A percentile compares a stretch with the other conserved stretches of the same genome.
phyloP scores from a whole-genome alignment of 2,329 filamentous ascomycete genomes.

The Ceratocystis papillata region DNA sequence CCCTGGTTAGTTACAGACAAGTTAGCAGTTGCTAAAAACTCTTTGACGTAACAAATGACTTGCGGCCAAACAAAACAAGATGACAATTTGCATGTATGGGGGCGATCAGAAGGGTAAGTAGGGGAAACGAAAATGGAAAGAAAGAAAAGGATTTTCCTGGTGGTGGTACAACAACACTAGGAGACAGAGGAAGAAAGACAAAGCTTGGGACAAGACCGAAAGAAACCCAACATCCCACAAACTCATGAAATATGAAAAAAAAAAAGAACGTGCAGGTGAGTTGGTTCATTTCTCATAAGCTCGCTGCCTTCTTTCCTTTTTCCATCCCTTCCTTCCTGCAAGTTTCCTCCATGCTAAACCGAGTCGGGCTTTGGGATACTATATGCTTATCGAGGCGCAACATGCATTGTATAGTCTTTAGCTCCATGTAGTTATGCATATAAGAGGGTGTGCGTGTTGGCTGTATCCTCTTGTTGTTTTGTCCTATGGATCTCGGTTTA shows the following conservation, averaged over 20 bases:
- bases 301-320: not conserved
- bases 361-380: not conserved
- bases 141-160: not conserved
- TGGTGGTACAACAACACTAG: not conserved
- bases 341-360: not conserved
- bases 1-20: not conserved
- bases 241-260: not conserved
- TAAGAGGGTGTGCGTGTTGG: not conserved
- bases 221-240: not conserved
- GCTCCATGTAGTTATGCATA: not conserved
- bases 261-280: no score
- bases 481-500: not conserved
- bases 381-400: conserved; percentile 2
- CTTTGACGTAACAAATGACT: not conserved
- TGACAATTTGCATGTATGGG: not conserved
- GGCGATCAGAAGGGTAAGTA: not conserved
- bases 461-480: not conserved
- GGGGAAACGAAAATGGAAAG: not conserved
- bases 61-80: not conserved
- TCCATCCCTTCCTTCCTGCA: not conserved
- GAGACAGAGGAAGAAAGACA: not conserved
- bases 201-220: not conserved
- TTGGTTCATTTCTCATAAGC: not conserved
- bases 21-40: not conserved
- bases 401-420: not conserved